Conservation (phyloP, 805 yeast species). For the Candida railenensis region DNA sequence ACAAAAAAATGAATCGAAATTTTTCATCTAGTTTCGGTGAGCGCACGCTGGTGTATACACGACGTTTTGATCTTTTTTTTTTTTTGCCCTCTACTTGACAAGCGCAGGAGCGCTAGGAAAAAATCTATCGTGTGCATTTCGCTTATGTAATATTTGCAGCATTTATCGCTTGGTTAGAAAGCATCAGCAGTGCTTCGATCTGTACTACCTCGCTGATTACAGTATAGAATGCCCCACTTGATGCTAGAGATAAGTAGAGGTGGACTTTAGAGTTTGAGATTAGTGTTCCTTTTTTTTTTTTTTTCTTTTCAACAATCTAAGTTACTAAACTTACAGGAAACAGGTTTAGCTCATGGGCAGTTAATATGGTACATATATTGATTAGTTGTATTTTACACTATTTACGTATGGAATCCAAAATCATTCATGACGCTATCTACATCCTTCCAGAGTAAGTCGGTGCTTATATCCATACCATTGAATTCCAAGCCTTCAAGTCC, state of each 20-base stretch:
- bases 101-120: not conserved
- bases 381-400: not conserved
- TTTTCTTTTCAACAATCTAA: too few relatives aligned
- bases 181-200: too few relatives aligned
- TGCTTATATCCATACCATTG: conserved; percentile 46
- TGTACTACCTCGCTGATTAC: too few relatives aligned
- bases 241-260: too few relatives aligned
- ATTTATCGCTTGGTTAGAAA: too few relatives aligned
- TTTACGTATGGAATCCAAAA: conserved; percentile 76
- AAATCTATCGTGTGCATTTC: not conserved
- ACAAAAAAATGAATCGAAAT: conserved; percentile 1
- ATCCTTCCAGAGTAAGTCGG: conserved; percentile 69
- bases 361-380: conserved; percentile 1
- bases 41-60: conserved; percentile 4
- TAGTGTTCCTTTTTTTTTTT: not conserved
- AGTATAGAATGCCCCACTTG: too few relatives aligned
- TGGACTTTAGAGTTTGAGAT: not conserved
- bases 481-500: conserved; percentile 34
- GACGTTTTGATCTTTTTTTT: not conserved
- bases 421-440: conserved; percentile 89
- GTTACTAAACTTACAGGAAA: too few relatives aligned
- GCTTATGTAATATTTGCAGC: not conserved
- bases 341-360: too few relatives aligned
- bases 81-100: not conserved
- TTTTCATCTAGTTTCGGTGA: conserved; percentile 7